phyloP scores from a whole-genome alignment of 1,284 basidiomycete species.

The Fomitopsis palustris region DNA sequence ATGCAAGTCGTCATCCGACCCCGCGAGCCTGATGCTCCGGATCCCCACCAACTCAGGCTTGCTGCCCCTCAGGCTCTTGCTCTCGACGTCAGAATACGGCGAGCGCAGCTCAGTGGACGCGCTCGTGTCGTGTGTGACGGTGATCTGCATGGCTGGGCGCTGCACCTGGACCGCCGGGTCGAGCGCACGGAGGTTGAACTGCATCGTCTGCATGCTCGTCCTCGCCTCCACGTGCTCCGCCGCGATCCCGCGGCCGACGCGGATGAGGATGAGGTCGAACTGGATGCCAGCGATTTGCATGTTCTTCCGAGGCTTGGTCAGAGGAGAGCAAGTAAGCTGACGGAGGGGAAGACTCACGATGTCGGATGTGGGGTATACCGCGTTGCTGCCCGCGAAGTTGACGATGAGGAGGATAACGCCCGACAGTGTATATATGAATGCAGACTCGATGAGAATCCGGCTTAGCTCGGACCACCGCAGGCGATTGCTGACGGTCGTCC shows the following conservation, averaged over 20 bases:
- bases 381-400: conserved; percentile 34
- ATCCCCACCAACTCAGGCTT: neutral
- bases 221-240: neutral
- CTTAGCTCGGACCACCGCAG: conserved; percentile 9
- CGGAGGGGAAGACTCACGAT: neutral
- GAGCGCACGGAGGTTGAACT: conserved; percentile 1
- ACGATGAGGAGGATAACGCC: conserved; percentile 32
- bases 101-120: neutral
- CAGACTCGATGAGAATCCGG: conserved; percentile 36
- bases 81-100: neutral
- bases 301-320: neutral
- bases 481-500: neutral
- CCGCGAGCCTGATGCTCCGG: neutral
- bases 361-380: conserved; percentile 19
- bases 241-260: conserved; percentile 1
- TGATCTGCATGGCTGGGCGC: neutral
- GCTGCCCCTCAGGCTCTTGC: neutral
- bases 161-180: neutral
- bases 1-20: neutral
- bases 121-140: neutral
- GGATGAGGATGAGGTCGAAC: conserved; percentile 36
- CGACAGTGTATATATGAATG: conserved; percentile 34
- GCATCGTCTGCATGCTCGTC: conserved; percentile 2
- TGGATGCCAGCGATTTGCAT: conserved; percentile 27
- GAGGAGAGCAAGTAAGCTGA: neutral